These are phyloP conservation scores for Closterium sp. DNA, from an alignment of 139 green algal genomes.

Conservation along the genomic window DNA sequence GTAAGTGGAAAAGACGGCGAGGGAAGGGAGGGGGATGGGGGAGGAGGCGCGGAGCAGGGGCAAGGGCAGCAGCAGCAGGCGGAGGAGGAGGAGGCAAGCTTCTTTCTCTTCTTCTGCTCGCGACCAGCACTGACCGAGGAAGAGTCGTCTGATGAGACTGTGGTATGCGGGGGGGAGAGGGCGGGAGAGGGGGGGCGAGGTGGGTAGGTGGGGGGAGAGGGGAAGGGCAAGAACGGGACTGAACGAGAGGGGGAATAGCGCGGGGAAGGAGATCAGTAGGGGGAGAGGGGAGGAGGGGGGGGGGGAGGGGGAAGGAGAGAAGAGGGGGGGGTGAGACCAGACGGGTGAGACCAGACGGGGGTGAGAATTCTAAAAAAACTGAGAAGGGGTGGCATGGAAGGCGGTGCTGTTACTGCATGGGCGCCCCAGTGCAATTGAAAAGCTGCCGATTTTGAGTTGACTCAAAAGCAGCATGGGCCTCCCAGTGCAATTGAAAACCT, in stretches of 20 bases:
- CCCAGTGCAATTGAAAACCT: no score
- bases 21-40: not conserved
- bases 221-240: not conserved
- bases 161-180: not conserved
- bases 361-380: no score
- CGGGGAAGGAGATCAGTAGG: not conserved
- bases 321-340: not conserved
- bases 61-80: not conserved
- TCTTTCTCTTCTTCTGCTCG: not conserved
- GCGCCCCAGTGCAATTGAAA: no score
- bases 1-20: not conserved
- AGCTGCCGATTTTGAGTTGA: no score
- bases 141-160: not conserved
- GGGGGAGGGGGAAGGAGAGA: not conserved
- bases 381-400: no score
- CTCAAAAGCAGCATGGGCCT: no score
- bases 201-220: not conserved
- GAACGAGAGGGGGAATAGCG: not conserved
- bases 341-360: not conserved
- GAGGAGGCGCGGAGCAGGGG: not conserved
- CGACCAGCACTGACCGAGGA: not conserved
- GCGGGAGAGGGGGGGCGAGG: no score
- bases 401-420: no score
- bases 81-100: not conserved
- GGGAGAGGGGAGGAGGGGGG: no score